Evolutionary conservation across 2,329 filamentous ascomycete species (phyloP), one percentile per base, ranked within the genome.

Genomic region (Colletotrichum orbiculare): DNA sequence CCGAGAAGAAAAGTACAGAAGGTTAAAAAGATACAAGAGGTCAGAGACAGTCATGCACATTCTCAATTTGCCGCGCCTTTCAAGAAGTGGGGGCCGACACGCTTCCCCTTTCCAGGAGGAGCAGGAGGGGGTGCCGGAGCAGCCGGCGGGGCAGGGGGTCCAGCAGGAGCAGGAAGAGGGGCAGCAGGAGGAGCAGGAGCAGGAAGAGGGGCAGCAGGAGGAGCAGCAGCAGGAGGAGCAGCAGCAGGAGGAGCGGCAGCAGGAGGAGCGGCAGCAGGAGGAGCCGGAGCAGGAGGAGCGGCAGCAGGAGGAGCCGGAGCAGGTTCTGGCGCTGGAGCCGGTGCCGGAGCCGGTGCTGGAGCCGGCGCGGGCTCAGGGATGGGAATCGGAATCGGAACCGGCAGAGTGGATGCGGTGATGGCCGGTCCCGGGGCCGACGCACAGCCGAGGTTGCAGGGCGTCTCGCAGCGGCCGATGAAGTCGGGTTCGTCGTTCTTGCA

Each of bases 401-500:
- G 50, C 13, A 25, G n/a, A 35, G 37, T 2, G 12, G 45, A 15
- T 38, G 52, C 15, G 35, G 37, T n/a, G 37, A 48, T 37, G 15
- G 59, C 52, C 25, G 25, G 25, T 25, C 25, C 25, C 25, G 25
- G 25, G 6, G 53, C 39, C 17, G 55, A 35, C 6, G 54, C 38
- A 73, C 79, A 34, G 71, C 80, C 60, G 74, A 80, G 66, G 57
- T 72, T 43, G 50, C 78, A 79, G 1, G 78, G 78, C 52, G 71
- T 74, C 66, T 76, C 74, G 64, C 78, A 80, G 15, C 78, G 73
- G 47, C 77, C 78, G 65, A 79, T 72, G 49, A 72, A 80, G 56
- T 80, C 78, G 0, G 78, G 78, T 10, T 72, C 74, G 54, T 78
- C 71, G 42, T 78, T 77, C 42, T 80, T 71, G 62, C 78, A 80